A percentile compares a stretch with the other conserved stretches of the same genome.
phyloP scores from a whole-genome alignment of 2,329 filamentous ascomycete genomes.

The Talaromyces verruculosus region DNA sequence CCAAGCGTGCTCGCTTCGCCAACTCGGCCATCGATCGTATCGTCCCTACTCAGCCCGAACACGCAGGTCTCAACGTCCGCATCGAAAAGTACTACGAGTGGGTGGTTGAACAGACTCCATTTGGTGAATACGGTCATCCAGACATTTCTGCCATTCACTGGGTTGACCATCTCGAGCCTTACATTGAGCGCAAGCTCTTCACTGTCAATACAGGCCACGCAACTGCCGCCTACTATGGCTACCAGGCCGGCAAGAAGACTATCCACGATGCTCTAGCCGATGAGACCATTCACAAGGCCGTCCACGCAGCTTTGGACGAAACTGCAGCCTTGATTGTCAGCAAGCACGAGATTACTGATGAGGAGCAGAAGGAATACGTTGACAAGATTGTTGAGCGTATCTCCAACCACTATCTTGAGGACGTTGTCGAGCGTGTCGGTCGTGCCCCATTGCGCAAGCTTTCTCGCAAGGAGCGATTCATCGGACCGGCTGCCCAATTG shows the following conservation, averaged over 20 bases:
- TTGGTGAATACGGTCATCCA: conserved; percentile 68
- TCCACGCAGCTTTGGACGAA: conserved; percentile 77
- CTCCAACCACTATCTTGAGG: conserved; percentile 88
- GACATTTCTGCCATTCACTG: conserved; percentile 86
- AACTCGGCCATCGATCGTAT: conserved; percentile 99
- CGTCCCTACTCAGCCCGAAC: conserved; percentile 81
- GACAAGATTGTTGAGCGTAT: conserved; percentile 90
- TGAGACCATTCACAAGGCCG: conserved; percentile 73
- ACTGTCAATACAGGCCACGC: conserved; percentile 99
- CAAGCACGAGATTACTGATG: conserved; percentile 76
- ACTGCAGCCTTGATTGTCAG: conserved; percentile 80
- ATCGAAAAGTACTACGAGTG: conserved; percentile 99
- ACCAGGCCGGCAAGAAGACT: conserved; percentile 79
- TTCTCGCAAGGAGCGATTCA: conserved; percentile 90
- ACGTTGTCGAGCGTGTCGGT: conserved; percentile 91
- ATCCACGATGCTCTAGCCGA: conserved; percentile 88
- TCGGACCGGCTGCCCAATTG: conserved; percentile 85
- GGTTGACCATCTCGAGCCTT: conserved; percentile 86
- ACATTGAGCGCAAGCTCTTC: conserved; percentile 99
- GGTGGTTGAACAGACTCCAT: conserved; percentile 88
- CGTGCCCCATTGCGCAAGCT: conserved; percentile 93
- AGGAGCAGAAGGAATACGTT: conserved; percentile 83
- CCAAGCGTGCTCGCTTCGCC: conserved; percentile 79
- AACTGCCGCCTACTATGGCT: conserved; percentile 91
- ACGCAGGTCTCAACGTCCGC: conserved; percentile 82